phyloP scores from a whole-genome alignment of 2,329 filamentous ascomycete species.

The Aspergillus sp. region DNA sequence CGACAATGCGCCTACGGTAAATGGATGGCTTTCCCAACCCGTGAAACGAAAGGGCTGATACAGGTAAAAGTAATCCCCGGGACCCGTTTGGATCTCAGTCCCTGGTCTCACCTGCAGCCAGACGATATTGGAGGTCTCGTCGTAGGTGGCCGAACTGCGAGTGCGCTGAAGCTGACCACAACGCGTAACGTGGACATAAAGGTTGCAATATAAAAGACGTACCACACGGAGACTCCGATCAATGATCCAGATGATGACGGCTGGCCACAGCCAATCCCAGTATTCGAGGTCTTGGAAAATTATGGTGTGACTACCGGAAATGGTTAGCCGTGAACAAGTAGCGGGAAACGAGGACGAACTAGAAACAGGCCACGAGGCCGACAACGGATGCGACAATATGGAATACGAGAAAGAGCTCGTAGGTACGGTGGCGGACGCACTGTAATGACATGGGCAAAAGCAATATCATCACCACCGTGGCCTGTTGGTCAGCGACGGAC shows the following conservation, averaged over 20 bases:
- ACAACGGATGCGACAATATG: conserved; percentile 34
- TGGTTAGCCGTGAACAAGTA: background rate
- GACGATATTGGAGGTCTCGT: conserved; percentile 39
- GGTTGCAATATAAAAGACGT: conserved; percentile 38
- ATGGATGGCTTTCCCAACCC: conserved; percentile 47
- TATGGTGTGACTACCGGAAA: conserved; percentile 35
- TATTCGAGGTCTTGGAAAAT: conserved; percentile 42
- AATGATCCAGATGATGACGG: conserved; percentile 41
- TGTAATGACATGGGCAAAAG: conserved; percentile 40
- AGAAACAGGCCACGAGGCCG: conserved; percentile 41
- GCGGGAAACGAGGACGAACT: conserved; percentile 25
- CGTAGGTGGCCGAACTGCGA: conserved; percentile 36
- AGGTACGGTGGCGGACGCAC: conserved; percentile 38
- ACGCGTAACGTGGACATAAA: conserved; percentile 24
- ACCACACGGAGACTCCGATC: conserved; percentile 40
- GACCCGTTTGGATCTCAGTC: conserved; percentile 27
- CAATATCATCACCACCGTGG: conserved; percentile 32
- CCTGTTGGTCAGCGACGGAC: conserved; percentile 13
- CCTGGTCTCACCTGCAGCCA: conserved; percentile 38
- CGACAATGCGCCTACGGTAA: conserved; percentile 35
- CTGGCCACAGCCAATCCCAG: conserved; percentile 45
- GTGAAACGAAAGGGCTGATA: conserved; percentile 39
- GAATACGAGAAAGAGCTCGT: conserved; percentile 36
- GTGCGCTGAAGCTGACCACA: conserved; percentile 20
- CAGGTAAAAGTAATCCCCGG: conserved; percentile 46